Base-by-base conservation (phyloP, 1,284 basidiomycete genomes). In the Agaricales sp. region DNA sequence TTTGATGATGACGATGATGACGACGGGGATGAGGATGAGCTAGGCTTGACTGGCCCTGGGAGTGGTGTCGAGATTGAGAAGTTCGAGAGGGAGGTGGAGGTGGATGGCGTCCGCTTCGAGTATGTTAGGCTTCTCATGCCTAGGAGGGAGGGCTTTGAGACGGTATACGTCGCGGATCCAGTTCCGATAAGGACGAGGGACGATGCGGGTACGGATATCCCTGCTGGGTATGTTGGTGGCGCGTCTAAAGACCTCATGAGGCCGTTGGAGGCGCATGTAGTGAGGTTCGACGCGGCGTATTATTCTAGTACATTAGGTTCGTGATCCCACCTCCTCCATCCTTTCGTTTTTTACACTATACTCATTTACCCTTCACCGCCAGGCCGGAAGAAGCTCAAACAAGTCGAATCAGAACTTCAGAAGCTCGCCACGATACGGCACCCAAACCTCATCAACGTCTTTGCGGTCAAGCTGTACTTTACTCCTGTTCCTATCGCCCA, bases 121-220 rank as follows among this genome's bases (percentile, higher is more conserved):
- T 68, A 74, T 0, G 84, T 90, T 45, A 81, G 76, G 58, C 66
- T 87, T 43, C 87, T 82, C 56, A 81, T 85, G 61, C 80, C 82
- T 11, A 68, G 71, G 22, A 68, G 71, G 64, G 80, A 84, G 84
- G 50, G 14, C 70, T 67, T 49, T 23, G 84, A 82, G 2, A 78
- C 72, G 3, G 67, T 77, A 0, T 87, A 82, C 62, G 69, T 79
- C 51, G 86, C 85, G 0, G 83, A 87, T 53, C 85, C 86, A 8
- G 63, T 87, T 18, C 77, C 74, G 54, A n/a, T n/a, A n/a, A n/a
- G n/a, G n/a, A n/a, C n/a, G n/a, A n/a, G n/a, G n/a, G 82, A 86
- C 53, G 78, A 82, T 53, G 66, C 73, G 8, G 64, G 73, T 52
- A 67, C 69, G 1, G 71, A 71, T 0, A 63, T 79, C 4, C 76